These are phyloP conservation scores for Tephrocybe rancida DNA, from an alignment of 768 basidiomycete species.

Conservation along the genomic window DNA sequence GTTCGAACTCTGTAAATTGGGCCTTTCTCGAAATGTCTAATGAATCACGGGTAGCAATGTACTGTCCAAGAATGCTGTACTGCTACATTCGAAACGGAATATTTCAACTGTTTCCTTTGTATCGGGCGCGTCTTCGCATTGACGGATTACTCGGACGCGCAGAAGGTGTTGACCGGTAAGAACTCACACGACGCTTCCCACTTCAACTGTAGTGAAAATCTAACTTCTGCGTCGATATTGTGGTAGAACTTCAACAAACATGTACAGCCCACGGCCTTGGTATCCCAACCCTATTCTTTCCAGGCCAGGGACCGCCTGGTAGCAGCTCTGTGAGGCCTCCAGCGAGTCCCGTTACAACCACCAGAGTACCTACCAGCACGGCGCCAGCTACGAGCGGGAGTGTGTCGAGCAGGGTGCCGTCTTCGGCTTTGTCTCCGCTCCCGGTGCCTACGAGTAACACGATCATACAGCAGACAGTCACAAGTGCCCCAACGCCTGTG, in stretches of 20 bases:
- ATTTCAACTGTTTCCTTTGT: slow-evolving; percentile 46
- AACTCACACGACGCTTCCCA: too few species aligned
- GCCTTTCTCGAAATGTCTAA: neutral
- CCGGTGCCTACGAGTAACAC: neutral
- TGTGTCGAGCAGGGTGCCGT: neutral
- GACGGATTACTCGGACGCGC: slow-evolving; percentile 29
- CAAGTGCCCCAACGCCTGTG: neutral
- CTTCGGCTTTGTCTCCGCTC: neutral
- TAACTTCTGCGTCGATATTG: neutral
- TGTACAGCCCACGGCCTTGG: neutral
- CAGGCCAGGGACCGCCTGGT: neutral
- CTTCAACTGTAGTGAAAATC: too few species aligned
- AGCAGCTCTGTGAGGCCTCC: neutral
- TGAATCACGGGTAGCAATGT: slow-evolving; percentile 24
- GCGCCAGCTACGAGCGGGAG: neutral
- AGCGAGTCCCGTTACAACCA: neutral
- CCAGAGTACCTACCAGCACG: neutral
- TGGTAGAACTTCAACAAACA: neutral
- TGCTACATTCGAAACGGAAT: slow-evolving; percentile 35
- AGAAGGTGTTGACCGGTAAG: slow-evolving; percentile 24
- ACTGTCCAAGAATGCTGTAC: slow-evolving; percentile 38
- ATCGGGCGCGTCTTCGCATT: slow-evolving; percentile 24
- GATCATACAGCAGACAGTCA: slow-evolving; percentile 2
- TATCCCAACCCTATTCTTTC: neutral
- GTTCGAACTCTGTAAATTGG: neutral